Evolutionary conservation across 2,329 filamentous ascomycete genomes (phyloP), one percentile per base, ranked within the genome.

Genomic region (Aspergillus sp.): DNA sequence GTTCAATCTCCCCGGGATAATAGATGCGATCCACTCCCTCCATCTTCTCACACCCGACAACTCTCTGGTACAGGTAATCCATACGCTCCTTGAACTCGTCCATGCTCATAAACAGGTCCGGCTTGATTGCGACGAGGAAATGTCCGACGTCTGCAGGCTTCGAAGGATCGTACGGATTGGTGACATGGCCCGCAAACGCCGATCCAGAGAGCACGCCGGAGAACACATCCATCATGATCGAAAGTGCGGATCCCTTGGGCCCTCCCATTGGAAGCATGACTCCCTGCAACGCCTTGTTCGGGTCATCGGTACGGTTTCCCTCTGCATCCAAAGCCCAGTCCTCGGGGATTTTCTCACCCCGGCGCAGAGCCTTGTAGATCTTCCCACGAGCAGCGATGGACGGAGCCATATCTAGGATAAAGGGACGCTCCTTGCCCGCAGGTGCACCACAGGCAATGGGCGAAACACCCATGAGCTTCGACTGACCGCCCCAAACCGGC

Each of bases 191-290:
- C 0, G 86, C 88, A 66, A 88, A 93, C 0, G 86, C 86, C 27
- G 83, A 84, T 0, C 87, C 88, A 0, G 85, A 88, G 0, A 93
- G 56, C n/a, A 74, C 72, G 1, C 87, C 88, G 0, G 86, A 90
- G 61, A 93, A 91, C 2, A 94, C 85, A 61, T 93, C 87, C 88
- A 93, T 93, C 85, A 90, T 91, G 47, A 93, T 80, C 0, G 85
- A 74, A 37, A 93, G 65, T 0, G 79, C 88, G 2, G 84, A 87
- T 0, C 88, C 88, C 65, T 93, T 93, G 0, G 88, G 86, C 0
- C 88, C 88, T 2, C 87, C 87, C 85, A 93, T 90, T 0, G 88
- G 87, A 17, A 91, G 69, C 88, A 93, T 91, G 3, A 90, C 85
- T 1, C 87, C 87, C 30, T 81, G 79, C 7, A 93, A 69, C 0